These are phyloP conservation scores for Plasmodium adleri DNA, from an alignment of 169 alveolate species.

Conservation along the genomic window DNA sequence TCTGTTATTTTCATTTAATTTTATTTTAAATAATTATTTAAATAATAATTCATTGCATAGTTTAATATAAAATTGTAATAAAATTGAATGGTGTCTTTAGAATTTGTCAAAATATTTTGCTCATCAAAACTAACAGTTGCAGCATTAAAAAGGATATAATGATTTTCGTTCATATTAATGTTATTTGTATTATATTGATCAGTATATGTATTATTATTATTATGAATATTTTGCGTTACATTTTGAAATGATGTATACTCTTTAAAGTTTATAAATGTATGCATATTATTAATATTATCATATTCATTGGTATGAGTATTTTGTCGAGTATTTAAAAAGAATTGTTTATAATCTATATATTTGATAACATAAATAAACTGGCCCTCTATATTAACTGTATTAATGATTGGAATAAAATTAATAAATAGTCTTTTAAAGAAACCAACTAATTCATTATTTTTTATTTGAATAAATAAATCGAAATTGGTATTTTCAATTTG, in stretches of 20 bases:
- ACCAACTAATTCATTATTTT: slow-evolving; percentile 36
- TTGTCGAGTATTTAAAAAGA: slow-evolving; percentile 38
- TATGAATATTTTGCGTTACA: too few species aligned
- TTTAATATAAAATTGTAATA: slow-evolving; percentile 35
- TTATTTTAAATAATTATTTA: slow-evolving; percentile 20
- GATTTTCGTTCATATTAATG: slow-evolving; percentile 22
- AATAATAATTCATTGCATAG: slow-evolving; percentile 26
- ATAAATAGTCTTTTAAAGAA: slow-evolving; percentile 70
- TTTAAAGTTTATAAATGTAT: slow-evolving; percentile 16
- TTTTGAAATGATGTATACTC: slow-evolving; percentile 11
- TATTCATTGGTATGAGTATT: slow-evolving; percentile 29
- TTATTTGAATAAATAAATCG: slow-evolving; percentile 57
- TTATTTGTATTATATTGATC: neutral
- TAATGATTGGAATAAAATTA: slow-evolving; percentile 42
- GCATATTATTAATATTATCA: slow-evolving; percentile 4
- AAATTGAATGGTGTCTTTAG: slow-evolving; percentile 47
- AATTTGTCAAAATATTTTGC: slow-evolving; percentile 12
- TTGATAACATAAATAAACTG: slow-evolving; percentile 55
- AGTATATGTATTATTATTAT: slow-evolving; percentile 15
- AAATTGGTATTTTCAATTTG: slow-evolving; percentile 47
- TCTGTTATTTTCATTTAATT: neutral
- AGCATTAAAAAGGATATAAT: slow-evolving; percentile 57
- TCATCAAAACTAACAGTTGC: slow-evolving; percentile 22
- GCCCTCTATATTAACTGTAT: slow-evolving; percentile 37
- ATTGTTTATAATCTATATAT: slow-evolving; percentile 44